Evolutionary conservation across 2,329 filamentous ascomycete species (phyloP).

Genomic region (Colletotrichum sp.): DNA sequence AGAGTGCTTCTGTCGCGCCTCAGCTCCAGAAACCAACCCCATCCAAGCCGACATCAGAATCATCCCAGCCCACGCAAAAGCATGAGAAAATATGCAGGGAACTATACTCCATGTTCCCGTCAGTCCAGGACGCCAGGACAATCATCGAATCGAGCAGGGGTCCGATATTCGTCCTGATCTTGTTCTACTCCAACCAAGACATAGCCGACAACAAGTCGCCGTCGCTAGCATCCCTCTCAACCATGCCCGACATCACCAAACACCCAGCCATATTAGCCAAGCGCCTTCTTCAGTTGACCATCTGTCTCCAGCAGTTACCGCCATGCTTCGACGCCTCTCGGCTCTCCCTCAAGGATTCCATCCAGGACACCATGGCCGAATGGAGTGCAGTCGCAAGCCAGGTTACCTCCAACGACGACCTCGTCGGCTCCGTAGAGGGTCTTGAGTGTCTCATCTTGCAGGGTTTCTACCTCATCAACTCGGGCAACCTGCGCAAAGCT

Average conservation of each 20-base stretch:
- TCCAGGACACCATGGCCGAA: constrained; percentile 32
- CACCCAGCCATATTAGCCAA: constrained; percentile 56
- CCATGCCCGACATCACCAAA: constrained; percentile 36
- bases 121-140: neutral
- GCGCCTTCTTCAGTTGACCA: constrained; percentile 49
- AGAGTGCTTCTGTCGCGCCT: constrained; percentile 23
- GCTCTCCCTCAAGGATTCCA: constrained; percentile 28
- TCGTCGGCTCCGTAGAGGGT: constrained; percentile 57
- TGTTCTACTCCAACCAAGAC: constrained; percentile 30
- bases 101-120: constrained; percentile 1
- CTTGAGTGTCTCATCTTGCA: constrained; percentile 57
- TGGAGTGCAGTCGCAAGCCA: constrained; percentile 39
- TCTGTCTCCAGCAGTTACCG: constrained; percentile 51
- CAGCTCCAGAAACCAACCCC: neutral
- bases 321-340: constrained; percentile 31
- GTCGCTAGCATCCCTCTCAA: constrained; percentile 24
- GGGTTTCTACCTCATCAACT: constrained; percentile 54
- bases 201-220: constrained; percentile 38
- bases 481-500: constrained; percentile 57
- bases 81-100: constrained; percentile 16
- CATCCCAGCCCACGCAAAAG: neutral
- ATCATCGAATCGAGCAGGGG: constrained; percentile 25
- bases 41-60: neutral
- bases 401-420: constrained; percentile 56
- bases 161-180: constrained; percentile 29